These are phyloP conservation scores for Spathaspora arborariae DNA, from an alignment of 805 yeast species.

Conservation along the genomic window DNA sequence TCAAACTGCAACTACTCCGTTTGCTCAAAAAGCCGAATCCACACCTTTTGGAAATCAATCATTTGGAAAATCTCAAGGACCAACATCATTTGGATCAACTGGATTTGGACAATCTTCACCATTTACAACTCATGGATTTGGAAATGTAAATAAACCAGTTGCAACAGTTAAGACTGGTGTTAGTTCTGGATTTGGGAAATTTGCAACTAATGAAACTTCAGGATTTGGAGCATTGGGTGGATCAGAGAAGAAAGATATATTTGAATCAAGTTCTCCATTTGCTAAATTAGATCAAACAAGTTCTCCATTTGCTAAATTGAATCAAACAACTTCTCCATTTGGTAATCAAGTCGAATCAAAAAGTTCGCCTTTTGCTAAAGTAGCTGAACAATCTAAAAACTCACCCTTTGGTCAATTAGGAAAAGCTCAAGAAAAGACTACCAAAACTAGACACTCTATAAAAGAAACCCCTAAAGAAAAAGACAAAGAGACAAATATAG, in stretches of 20 bases:
- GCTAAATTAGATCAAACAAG: neutral
- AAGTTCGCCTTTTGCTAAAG: too few relatives aligned
- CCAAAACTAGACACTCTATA: too few relatives aligned
- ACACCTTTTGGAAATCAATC: slow-evolving; percentile 2
- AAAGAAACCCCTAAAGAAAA: too few relatives aligned
- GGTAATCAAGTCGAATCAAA: neutral
- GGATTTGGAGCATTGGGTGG: slow-evolving; percentile 7
- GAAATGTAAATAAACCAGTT: neutral
- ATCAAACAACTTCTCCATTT: neutral
- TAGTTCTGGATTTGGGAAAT: slow-evolving; percentile 13
- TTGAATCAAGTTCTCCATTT: slow-evolving; percentile 1
- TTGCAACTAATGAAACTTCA: slow-evolving; percentile 6
- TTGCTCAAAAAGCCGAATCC: slow-evolving; percentile 8
- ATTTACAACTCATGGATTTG: slow-evolving; percentile 1
- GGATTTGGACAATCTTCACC: slow-evolving; percentile 6
- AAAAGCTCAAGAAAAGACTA: too few relatives aligned
- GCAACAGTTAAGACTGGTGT: slow-evolving; percentile 3
- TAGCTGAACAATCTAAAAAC: too few relatives aligned
- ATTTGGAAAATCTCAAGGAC: neutral
- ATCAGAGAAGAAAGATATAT: neutral
- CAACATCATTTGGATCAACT: slow-evolving; percentile 9
- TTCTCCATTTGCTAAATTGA: slow-evolving; percentile 8
- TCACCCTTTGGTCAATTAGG: too few relatives aligned
- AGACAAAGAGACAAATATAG: too few relatives aligned
- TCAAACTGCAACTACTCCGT: too few relatives aligned